phyloP scores from a whole-genome alignment of 2,329 filamentous ascomycete genomes.

The Sporothrix pseudoabietina region DNA sequence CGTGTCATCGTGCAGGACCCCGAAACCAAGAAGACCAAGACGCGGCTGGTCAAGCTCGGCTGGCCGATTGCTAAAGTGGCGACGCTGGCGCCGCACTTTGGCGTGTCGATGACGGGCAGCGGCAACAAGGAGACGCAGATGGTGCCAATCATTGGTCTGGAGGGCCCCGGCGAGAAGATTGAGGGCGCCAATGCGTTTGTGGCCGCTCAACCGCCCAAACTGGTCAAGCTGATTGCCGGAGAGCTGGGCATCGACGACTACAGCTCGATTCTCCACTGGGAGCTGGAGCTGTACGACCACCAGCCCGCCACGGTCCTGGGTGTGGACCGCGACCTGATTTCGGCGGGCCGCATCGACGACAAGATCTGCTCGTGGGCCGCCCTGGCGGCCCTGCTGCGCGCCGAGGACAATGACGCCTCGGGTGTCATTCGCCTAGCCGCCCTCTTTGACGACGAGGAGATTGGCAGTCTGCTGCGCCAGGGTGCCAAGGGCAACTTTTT shows the following conservation, averaged over 20 bases:
- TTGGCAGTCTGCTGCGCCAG: slow-evolving; percentile 86
- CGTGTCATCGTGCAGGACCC: slow-evolving; percentile 80
- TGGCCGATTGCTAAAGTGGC: slow-evolving; percentile 93
- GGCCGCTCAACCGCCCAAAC: slow-evolving; percentile 77
- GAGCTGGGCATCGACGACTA: slow-evolving; percentile 75
- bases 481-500: slow-evolving; percentile 90
- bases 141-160: slow-evolving; percentile 89
- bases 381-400: slow-evolving; percentile 76
- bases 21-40: slow-evolving; percentile 71
- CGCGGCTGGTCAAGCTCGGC: slow-evolving; percentile 83
- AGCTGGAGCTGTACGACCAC: slow-evolving; percentile 89
- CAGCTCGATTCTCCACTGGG: slow-evolving; percentile 86
- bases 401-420: slow-evolving; percentile 57
- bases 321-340: slow-evolving; percentile 90
- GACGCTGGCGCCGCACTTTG: slow-evolving; percentile 92
- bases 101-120: slow-evolving; percentile 66
- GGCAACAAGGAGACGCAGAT: slow-evolving; percentile 90
- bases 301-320: slow-evolving; percentile 84
- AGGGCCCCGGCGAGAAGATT: slow-evolving; percentile 65
- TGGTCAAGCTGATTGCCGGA: slow-evolving; percentile 79
- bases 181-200: slow-evolving; percentile 72
- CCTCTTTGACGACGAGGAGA: slow-evolving; percentile 97
- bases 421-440: slow-evolving; percentile 84
- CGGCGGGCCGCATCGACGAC: slow-evolving; percentile 92
- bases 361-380: slow-evolving; percentile 96